Base-by-base conservation (phyloP, 108 stramenopile genomes). In the Nannochloropsis oceanica region DNA sequence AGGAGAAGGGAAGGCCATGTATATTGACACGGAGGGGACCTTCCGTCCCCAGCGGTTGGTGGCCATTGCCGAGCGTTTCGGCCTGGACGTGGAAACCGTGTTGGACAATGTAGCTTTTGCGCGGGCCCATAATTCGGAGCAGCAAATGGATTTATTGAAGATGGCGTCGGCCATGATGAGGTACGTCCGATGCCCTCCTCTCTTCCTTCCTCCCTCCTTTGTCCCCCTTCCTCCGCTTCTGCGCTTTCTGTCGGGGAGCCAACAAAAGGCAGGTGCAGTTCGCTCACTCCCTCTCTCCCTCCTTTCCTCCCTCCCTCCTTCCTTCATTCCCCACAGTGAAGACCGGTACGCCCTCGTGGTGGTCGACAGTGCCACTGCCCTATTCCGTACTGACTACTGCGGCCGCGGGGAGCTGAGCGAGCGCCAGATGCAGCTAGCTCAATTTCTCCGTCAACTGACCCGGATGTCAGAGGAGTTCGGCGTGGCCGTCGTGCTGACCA, bases 1-100 rank as follows among this genome's bases (percentile, higher is more conserved):
- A 46, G 99, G 96, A 43, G 98, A 99, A 91, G 99, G 98, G 82
- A 95, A 97, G 93, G 99, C 98, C 44, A 98, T 99, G 83, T 99
- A 98, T 92, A 98, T 99, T 86, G 99, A 99, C 89, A 99, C 99
- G 1, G 99, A 99, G 89, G 97, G 98, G 59, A 97, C 96, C 34
- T 99, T 99, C 89, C 96, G 99, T 79, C 98, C 98, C 13, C 87
- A 94, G 83, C 93, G 96, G 81, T 92, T 99, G 26, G 92, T 94
- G 79, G 93, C 93, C n/a, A 99, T 99, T 91, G 99, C 99, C 42
- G 97, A 98, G 87, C 94, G 99, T 13, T 99, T 96, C 92, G 95
- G 96, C 27, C 91, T 98, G 88, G 96, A 96, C 87, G 92, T 89
- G 24, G 89, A 93, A 26, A 94, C 95, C 20, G 96, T 97, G 12